phyloP scores from a whole-genome alignment of 176 grass and related monocot species.

The Carex cristatella region DNA sequence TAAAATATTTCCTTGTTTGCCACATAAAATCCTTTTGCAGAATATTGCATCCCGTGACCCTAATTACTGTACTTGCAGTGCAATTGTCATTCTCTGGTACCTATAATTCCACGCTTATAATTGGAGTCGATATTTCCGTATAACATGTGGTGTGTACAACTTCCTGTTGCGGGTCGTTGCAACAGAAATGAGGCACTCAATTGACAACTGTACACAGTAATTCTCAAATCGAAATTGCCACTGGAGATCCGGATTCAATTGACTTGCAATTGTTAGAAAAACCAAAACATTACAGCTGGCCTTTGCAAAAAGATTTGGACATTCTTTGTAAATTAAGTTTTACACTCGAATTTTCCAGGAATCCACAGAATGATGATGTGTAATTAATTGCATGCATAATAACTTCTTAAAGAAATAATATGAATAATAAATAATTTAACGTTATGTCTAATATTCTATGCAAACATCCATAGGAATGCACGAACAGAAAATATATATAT shows the following conservation, averaged over 20 bases:
- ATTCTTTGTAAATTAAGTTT: background rate
- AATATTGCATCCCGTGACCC: slow-evolving; percentile 7
- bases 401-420: too few species aligned
- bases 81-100: background rate
- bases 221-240: background rate
- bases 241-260: background rate
- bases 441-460: too few species aligned
- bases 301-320: background rate
- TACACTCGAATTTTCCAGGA: background rate
- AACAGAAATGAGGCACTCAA: background rate
- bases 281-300: slow-evolving; percentile 3
- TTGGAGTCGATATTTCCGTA: background rate
- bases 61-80: background rate
- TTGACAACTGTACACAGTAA: background rate
- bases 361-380: background rate
- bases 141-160: background rate
- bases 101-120: background rate
- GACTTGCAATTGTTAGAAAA: background rate
- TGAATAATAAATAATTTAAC: too few species aligned
- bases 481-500: too few species aligned
- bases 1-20: background rate
- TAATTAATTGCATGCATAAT: too few species aligned
- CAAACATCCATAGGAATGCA: too few species aligned
- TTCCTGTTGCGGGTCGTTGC: background rate
- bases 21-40: background rate